Conservation (phyloP, 495 filamentous ascomycete genomes). For the Neurospora terricola region DNA sequence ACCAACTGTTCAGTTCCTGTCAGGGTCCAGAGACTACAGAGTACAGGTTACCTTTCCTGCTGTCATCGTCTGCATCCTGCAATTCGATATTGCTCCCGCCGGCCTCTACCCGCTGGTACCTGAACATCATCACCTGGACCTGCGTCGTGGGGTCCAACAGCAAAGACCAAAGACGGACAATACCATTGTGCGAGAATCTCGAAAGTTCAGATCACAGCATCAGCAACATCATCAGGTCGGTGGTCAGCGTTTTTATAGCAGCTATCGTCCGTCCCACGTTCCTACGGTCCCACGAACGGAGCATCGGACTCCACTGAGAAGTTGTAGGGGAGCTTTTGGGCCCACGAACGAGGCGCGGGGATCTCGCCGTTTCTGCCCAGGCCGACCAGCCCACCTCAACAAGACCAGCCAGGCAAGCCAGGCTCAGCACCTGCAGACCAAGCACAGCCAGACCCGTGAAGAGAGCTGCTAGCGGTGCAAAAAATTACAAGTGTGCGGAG, state of each 20-base stretch:
- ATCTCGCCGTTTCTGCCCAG: not conserved
- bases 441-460: not conserved
- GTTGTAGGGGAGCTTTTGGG: not conserved
- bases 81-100: not conserved
- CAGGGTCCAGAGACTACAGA: not conserved
- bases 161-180: not conserved
- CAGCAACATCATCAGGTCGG: not conserved
- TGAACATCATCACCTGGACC: not conserved
- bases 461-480: not conserved
- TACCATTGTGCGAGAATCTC: not conserved
- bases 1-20: not conserved
- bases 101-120: constrained; percentile 7
- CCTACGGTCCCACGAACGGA: not conserved
- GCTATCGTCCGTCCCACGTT: not conserved
- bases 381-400: not conserved
- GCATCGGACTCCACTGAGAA: not conserved
- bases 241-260: not conserved
- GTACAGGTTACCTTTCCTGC: not conserved
- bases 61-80: not conserved
- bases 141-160: not conserved
- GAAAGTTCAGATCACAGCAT: not conserved
- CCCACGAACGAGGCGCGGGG: not conserved
- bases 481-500: not conserved
- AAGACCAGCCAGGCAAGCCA: not conserved
- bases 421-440: not conserved